Percentiles rank a stretch among this genome's conserved stretches.
These are phyloP conservation scores for Golubevia pallescens DNA, from an alignment of 1,284 basidiomycete species.

Conservation along the genomic window DNA sequence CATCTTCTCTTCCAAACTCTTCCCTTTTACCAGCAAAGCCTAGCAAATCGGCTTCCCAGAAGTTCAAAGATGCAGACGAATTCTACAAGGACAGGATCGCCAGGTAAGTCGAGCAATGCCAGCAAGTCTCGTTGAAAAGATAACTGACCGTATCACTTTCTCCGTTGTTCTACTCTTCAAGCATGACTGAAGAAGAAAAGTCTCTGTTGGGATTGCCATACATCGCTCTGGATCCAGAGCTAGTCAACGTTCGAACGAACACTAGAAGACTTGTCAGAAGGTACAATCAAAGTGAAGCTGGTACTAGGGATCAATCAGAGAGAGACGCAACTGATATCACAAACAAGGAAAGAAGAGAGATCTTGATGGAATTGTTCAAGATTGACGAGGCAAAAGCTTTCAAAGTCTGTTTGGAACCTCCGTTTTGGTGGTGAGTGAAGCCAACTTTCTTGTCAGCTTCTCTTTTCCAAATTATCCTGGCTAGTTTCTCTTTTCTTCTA, in stretches of 20 bases:
- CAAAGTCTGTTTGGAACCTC: constrained; percentile 24
- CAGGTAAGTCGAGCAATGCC: too few species aligned
- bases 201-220: constrained; percentile 31
- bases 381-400: constrained; percentile 4
- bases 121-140: too few species aligned
- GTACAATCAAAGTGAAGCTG: constrained; percentile 28
- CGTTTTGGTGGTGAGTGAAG: constrained; percentile 1
- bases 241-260: constrained; percentile 22
- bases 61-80: too few species aligned
- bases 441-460: too few species aligned
- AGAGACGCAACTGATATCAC: constrained; percentile 13
- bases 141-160: too few species aligned
- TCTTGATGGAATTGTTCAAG: constrained; percentile 20
- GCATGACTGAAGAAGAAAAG: constrained; percentile 5
- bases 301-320: constrained; percentile 16
- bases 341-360: constrained; percentile 13
- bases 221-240: constrained; percentile 23
- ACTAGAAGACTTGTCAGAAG: constrained; percentile 22
- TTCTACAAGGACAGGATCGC: too few species aligned
- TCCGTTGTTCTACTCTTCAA: too few species aligned
- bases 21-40: too few species aligned
- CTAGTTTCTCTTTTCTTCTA: too few species aligned
- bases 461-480: too few species aligned
- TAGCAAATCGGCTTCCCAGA: too few species aligned
- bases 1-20: too few species aligned